Base-by-base conservation (phyloP, 768 basidiomycete genomes). In the Ramaria sp. region DNA sequence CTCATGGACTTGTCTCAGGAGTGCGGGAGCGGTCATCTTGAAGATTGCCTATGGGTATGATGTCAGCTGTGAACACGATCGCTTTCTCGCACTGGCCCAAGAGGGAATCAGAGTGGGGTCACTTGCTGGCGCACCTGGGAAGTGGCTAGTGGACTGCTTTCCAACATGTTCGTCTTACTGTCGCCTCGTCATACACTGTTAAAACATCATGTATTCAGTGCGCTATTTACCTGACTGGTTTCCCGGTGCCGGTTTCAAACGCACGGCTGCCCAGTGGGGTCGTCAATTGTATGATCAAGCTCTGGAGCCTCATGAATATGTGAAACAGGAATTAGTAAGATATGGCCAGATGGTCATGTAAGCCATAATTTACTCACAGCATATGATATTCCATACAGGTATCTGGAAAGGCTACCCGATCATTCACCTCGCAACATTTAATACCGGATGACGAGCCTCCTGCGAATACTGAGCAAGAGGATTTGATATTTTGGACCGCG, bases 31-130 rank as follows among this genome's bases (percentile, higher is more conserved):
- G 7, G 60, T 70, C 5, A 65, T 70, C 10, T 52, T 72, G 50
- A 67, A 69, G 56, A 66, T 72, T 36, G 65, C 72, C 0, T 74
- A 73, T 58, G 73, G 74, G 18, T 72, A 69, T 50, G 63, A 69
- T 30, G 67, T 71, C 9, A 65, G 58, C 38, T 61, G 57, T 20
- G 64, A 65, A 32, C 61, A 68, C n/a, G 71, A 73, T 36, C 57
- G 62, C 22, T 61, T 71, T 54, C 65, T 74, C 1, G 49, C 42
- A 32, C 50, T 65, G 24, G 61, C 70, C 16, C 67, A 73, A 50
- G 63, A 71, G 22, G 63, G 61, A 1, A 65, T 68, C 27, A 60
- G 59, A 25, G 56, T 67, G 7, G 59, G 60, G 5, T 64, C 60
- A 2, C 16, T 57, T 16, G 58, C 70, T 15, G 56, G 50, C 16